phyloP scores from a whole-genome alignment of 805 yeast genomes.

The Saccharomycopsis vini region DNA sequence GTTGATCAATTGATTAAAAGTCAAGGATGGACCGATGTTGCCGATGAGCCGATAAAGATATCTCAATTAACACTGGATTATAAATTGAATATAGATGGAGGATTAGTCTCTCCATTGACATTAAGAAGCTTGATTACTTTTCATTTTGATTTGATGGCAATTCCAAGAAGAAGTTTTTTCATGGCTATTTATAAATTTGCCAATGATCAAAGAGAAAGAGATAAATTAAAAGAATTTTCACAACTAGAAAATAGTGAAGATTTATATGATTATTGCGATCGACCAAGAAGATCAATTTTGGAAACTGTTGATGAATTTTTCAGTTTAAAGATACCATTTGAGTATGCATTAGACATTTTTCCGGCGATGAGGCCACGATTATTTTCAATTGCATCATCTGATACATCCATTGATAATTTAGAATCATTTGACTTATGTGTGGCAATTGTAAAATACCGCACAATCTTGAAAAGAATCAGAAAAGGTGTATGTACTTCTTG shows the following conservation, averaged over 20 bases:
- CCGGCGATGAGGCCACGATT: constrained; percentile 75
- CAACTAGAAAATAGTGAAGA: constrained; percentile 69
- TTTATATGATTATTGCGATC: constrained; percentile 79
- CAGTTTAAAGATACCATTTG: constrained; percentile 65
- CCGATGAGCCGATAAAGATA: constrained; percentile 37
- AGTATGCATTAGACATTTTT: constrained; percentile 64
- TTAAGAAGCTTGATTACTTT: constrained; percentile 62
- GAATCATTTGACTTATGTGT: constrained; percentile 54
- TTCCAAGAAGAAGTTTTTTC: constrained; percentile 82
- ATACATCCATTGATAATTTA: constrained; percentile 22
- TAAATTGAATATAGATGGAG: constrained; percentile 38
- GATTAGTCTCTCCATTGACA: constrained; percentile 53
- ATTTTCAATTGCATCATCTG: constrained; percentile 73
- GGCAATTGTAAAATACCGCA: constrained; percentile 80
- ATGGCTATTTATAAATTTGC: constrained; percentile 67
- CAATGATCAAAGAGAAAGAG: constrained; percentile 62
- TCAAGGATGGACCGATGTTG: constrained; percentile 68
- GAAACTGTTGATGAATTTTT: constrained; percentile 81
- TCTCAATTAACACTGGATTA: constrained; percentile 17
- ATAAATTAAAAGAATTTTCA: constrained; percentile 68
- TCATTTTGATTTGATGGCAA: constrained; percentile 73
- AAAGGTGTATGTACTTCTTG: constrained; percentile 15
- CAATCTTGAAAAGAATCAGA: constrained; percentile 48
- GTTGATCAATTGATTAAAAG: constrained; percentile 57
- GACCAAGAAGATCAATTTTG: constrained; percentile 81